These are phyloP conservation scores for Scleromitrula shiraiana DNA, from an alignment of 2,329 filamentous ascomycete genomes.

Conservation along the genomic window DNA sequence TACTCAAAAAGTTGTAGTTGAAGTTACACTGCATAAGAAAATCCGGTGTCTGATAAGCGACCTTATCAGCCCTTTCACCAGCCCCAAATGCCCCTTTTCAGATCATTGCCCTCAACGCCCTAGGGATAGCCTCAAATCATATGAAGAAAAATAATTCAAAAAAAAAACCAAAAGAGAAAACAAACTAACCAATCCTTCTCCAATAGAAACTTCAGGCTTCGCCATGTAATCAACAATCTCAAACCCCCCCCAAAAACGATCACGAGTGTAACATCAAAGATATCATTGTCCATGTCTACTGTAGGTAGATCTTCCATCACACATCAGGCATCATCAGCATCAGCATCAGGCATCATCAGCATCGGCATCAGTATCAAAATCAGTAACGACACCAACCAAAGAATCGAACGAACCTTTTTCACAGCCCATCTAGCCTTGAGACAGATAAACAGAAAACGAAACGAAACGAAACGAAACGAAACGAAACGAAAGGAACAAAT, in stretches of 20 bases:
- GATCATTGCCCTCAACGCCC: neutral
- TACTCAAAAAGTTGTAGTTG: neutral
- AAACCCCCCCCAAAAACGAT: neutral
- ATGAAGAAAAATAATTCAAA: neutral
- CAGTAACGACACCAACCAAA: neutral
- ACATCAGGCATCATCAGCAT: neutral
- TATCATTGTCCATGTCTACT: neutral
- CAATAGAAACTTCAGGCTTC: neutral
- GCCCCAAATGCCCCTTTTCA: neutral
- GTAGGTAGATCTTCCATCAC: slow-evolving; percentile 1
- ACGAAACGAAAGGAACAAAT: neutral
- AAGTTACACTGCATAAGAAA: slow-evolving; percentile 1
- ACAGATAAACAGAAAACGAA: neutral
- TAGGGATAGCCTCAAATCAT: neutral
- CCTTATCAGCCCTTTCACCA: neutral
- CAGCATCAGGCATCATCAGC: neutral
- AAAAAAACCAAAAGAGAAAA: neutral
- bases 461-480: neutral
- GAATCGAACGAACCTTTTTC: neutral
- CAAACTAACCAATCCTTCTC: neutral
- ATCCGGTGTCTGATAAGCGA: slow-evolving; percentile 5
- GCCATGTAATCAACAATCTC: slow-evolving; percentile 4
- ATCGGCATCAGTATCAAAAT: neutral
- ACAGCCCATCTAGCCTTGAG: neutral
- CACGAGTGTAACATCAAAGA: slow-evolving; percentile 1